Evolutionary conservation across 345 rosid species (phyloP).

Genomic region (Salix caprea): DNA sequence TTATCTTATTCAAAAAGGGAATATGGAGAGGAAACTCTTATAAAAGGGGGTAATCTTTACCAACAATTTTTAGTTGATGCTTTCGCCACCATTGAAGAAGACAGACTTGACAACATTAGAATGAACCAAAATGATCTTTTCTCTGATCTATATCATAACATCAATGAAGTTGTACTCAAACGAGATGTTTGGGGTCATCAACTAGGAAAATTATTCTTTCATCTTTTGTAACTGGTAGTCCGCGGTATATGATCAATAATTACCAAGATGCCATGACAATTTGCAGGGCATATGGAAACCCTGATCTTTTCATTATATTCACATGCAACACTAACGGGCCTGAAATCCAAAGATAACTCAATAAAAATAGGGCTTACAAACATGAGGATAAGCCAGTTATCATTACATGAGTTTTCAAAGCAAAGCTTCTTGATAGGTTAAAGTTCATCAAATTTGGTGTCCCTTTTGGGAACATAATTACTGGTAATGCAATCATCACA

Average conservation of each 20-base stretch:
- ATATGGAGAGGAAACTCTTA: no score
- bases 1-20: no score
- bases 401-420: not conserved
- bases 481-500: not conserved
- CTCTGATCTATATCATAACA: no score
- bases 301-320: not conserved
- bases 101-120: no score
- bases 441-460: not conserved
- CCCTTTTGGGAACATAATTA: not conserved
- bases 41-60: no score
- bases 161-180: no score
- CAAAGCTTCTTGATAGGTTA: not conserved
- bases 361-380: fast-evolving
- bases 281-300: not conserved
- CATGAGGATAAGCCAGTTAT: not conserved
- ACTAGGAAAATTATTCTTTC: no score
- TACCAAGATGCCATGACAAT: slow-evolving; percentile 1
- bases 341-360: not conserved
- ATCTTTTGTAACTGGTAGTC: no score
- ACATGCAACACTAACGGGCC: not conserved
- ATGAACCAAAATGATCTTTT: no score
- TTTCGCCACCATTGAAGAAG: no score
- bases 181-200: no score
- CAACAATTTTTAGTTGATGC: no score
- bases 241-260: not conserved